Percentiles rank a stretch among this genome's conserved stretches.
Conservation (phyloP, 192 early-diverging fungal genomes). For the Funneliformis geosporum region DNA sequence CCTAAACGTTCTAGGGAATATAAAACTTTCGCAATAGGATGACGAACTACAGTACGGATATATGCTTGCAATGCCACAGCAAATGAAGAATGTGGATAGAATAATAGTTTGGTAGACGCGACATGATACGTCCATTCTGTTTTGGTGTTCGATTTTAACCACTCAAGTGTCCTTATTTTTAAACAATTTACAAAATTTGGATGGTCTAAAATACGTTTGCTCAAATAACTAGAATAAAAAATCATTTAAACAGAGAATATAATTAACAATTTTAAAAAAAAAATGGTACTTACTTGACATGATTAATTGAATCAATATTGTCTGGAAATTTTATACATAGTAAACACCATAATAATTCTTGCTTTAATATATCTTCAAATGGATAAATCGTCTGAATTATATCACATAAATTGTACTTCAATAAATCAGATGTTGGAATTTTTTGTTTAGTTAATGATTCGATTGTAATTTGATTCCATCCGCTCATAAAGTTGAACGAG, state of each 20-base stretch:
- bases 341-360: conserved; percentile 33
- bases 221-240: neutral
- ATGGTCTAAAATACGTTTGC: neutral
- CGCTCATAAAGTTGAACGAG: conserved; percentile 1
- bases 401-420: conserved; percentile 16
- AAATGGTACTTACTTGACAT: conserved; percentile 14
- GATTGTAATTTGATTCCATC: conserved; percentile 33
- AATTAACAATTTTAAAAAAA: too few relatives aligned
- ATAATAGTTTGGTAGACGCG: conserved; percentile 4
- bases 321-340: conserved; percentile 30
- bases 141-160: conserved; percentile 13
- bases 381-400: conserved; percentile 23
- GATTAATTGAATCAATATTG: conserved; percentile 10
- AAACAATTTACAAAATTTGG: too few relatives aligned
- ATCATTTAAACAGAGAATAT: too few relatives aligned
- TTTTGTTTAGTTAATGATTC: conserved; percentile 9
- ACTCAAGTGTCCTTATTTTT: neutral
- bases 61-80: conserved; percentile 5
- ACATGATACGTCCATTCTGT: conserved; percentile 15
- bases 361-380: neutral
- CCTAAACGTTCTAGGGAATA: conserved; percentile 22
- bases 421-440: conserved; percentile 12
- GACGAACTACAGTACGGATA: conserved; percentile 4
- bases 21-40: conserved; percentile 21
- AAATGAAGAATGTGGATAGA: conserved; percentile 13